A percentile compares a stretch with the other conserved stretches of the same genome.
Evolutionary conservation across 495 filamentous ascomycete genomes (phyloP).

Genomic region (Evansstolkia leycettana): DNA sequence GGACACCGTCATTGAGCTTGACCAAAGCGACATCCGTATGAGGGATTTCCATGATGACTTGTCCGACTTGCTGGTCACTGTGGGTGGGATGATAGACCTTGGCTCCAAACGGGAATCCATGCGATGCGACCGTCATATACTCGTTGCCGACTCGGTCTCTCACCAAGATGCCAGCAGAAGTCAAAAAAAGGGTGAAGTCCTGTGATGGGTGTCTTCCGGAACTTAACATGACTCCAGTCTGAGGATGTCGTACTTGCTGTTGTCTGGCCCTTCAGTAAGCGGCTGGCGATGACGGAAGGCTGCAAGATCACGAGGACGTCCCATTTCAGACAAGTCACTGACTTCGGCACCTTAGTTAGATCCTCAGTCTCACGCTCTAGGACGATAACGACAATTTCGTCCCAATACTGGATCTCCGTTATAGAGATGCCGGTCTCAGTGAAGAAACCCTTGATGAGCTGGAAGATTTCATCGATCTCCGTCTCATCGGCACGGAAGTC

Average conservation of each 20-base stretch:
- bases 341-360: constrained; percentile 2
- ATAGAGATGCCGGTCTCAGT: neutral
- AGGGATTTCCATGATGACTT: constrained; percentile 1
- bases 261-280: neutral
- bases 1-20: constrained; percentile 1
- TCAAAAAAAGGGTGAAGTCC: neutral
- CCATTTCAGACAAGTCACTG: neutral
- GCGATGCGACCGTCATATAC: constrained; percentile 5
- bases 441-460: constrained; percentile 3
- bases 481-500: constrained; percentile 3
- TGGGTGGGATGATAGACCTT: constrained; percentile 3
- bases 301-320: neutral
- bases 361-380: neutral
- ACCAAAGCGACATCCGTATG: constrained; percentile 7
- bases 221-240: neutral
- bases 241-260: neutral
- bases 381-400: constrained; percentile 1
- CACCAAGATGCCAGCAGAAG: constrained; percentile 2
- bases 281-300: neutral
- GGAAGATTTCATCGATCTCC: constrained; percentile 1
- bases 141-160: neutral
- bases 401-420: constrained; percentile 6
- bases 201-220: neutral
- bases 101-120: constrained; percentile 1
- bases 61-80: neutral